phyloP scores from a whole-genome alignment of 1,284 basidiomycete genomes.

The Rhodotorula mucilaginosa region DNA sequence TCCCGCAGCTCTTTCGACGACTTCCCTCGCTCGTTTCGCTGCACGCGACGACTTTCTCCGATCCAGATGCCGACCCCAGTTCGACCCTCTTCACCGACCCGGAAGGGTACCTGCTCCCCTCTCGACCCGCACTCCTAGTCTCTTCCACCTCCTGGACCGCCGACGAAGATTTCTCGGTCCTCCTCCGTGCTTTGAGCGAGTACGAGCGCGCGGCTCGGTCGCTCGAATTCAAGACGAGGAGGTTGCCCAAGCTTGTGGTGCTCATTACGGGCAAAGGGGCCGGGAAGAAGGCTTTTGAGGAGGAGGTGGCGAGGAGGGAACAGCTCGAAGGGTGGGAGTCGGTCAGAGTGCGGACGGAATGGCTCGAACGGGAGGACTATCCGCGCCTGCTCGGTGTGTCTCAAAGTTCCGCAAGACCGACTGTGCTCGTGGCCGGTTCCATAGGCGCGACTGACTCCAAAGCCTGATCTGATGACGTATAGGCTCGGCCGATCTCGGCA shows the following conservation, averaged over 20 bases:
- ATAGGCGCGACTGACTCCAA: neutral
- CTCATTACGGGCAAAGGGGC: slow-evolving; percentile 93
- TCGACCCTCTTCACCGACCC: slow-evolving; percentile 40
- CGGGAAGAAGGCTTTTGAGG: slow-evolving; percentile 70
- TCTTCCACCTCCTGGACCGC: slow-evolving; percentile 96
- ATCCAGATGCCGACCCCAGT: neutral
- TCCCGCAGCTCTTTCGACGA: slow-evolving; percentile 59
- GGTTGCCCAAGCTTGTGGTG: slow-evolving; percentile 68
- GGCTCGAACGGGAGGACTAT: slow-evolving; percentile 90
- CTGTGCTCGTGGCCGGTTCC: neutral
- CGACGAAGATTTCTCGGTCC: slow-evolving; percentile 89
- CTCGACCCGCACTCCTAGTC: slow-evolving; percentile 81
- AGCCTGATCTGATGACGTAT: neutral
- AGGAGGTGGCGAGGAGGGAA: slow-evolving; percentile 61
- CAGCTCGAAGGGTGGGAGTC: slow-evolving; percentile 61
- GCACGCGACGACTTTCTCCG: slow-evolving; percentile 27
- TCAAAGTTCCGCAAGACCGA: neutral
- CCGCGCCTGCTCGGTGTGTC: slow-evolving; percentile 69
- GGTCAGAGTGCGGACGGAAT: slow-evolving; percentile 69
- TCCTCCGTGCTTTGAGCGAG: slow-evolving; percentile 66
- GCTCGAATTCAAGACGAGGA: slow-evolving; percentile 60
- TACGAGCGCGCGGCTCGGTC: slow-evolving; percentile 63
- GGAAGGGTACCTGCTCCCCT: slow-evolving; percentile 55
- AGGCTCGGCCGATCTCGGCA: slow-evolving; percentile 89
- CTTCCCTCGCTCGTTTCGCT: slow-evolving; percentile 47